A percentile compares a stretch with the other conserved stretches of the same genome.
Conservation (phyloP, 305 asterid species). For the Solanum hybrid region DNA sequence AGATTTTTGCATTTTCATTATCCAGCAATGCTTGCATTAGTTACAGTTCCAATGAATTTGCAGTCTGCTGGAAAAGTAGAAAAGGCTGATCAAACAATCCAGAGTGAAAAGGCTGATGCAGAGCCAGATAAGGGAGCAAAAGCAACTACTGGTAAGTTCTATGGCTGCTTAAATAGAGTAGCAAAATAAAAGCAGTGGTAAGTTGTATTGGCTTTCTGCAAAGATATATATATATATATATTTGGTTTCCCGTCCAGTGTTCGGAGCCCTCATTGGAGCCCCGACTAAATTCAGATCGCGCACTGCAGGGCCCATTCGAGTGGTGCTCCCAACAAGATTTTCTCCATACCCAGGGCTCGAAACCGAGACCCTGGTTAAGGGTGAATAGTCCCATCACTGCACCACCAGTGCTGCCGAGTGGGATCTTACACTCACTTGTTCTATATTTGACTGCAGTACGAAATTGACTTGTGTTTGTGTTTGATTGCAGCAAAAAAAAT, state of each 20-base stretch:
- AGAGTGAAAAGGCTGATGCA: constrained; percentile 24
- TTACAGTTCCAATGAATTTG: constrained; percentile 10
- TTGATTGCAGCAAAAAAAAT: background rate
- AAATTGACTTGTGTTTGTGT: background rate
- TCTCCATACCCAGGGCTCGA: background rate
- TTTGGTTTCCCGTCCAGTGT: background rate
- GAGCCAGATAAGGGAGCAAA: constrained; percentile 22
- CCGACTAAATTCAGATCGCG: background rate
- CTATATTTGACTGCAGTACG: background rate
- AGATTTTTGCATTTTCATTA: background rate
- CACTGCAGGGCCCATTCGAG: background rate
- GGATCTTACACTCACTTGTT: background rate
- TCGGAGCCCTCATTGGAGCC: background rate
- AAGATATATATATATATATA: background rate
- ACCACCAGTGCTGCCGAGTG: background rate
- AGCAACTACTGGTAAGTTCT: constrained; percentile 30
- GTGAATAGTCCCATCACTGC: background rate
- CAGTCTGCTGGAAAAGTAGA: constrained; percentile 87
- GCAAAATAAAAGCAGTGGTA: background rate
- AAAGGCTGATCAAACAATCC: constrained; percentile 34
- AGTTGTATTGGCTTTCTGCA: constrained; percentile 5
- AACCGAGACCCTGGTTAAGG: background rate
- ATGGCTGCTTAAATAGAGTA: background rate
- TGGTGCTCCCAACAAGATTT: background rate
- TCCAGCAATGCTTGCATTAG: background rate